Conservation (phyloP, 306 rosid genomes). For the Lathyrus sativus region DNA sequence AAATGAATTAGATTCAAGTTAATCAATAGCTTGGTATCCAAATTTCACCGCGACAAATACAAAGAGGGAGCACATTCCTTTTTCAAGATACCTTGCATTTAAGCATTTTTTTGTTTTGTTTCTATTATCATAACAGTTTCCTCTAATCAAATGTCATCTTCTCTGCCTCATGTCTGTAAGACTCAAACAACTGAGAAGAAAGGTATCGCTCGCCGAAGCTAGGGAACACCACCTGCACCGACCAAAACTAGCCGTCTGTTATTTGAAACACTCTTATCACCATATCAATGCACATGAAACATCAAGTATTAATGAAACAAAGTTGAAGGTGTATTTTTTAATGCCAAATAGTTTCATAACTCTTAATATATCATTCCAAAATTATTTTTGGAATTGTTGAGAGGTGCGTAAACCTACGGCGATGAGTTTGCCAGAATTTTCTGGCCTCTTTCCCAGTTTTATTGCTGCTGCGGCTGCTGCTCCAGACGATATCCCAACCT, state of each 20-base stretch:
- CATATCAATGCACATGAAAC: no score
- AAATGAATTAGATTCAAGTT: no score
- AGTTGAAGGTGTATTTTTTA: neutral
- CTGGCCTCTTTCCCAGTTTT: conserved; percentile 46
- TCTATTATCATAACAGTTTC: conserved; percentile 9
- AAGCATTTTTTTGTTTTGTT: conserved; percentile 22
- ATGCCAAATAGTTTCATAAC: neutral
- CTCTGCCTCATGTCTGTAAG: conserved; percentile 51
- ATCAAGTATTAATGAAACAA: neutral
- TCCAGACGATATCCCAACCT: conserved; percentile 78
- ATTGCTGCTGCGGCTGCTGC: conserved; percentile 64
- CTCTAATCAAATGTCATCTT: conserved; percentile 44
- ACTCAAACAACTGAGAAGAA: conserved; percentile 51
- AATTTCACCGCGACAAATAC: no score
- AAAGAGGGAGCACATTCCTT: conserved; percentile 39
- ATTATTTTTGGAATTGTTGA: neutral
- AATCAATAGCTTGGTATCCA: no score
- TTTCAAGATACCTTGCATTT: conserved; percentile 27
- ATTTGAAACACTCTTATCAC: no score
- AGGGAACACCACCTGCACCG: conserved; percentile 54
- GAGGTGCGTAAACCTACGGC: conserved; percentile 41
- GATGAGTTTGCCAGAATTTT: conserved; percentile 56
- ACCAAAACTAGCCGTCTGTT: neutral
- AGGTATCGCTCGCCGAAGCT: conserved; percentile 57
- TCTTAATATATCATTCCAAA: neutral